Base-by-base conservation (phyloP, 345 rosid species). In the Turnera subulata region DNA sequence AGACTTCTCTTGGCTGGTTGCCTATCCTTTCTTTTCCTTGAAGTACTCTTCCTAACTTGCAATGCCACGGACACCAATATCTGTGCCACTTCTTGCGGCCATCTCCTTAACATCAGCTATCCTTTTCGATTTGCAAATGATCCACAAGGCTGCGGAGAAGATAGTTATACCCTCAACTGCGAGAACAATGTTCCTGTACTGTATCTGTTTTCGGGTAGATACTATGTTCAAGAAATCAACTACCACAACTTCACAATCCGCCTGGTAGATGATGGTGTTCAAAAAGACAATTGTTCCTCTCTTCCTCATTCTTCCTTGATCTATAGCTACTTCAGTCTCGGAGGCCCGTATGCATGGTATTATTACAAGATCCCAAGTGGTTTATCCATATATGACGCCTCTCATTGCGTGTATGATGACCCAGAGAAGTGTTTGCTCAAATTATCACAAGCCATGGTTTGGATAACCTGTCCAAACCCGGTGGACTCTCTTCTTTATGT, bases 81-180 rank as follows among this genome's bases (percentile, higher is more conserved):
- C 2, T 53, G 54, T 45, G n/a, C 48, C 1, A 53, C 73, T 42
- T 75, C 68, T 20, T 71, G 76, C 6, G 80, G 76, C n/a, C 40
- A 35, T n/a, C 40, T 74, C 9, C 65, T 20, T 1, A 67, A 46
- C 58, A 60, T 75, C 26, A 59, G 49, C 46, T 33, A 48, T 58
- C 73, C 80, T 37, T 67, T 75, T 19, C 55, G 73, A 22, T 54
- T 75, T 22, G 17, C 18, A 32, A 15, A 26, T 14, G 70, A 71
- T 4, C 73, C 62, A 2, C 16, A 21, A 32, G 45, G 15, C 20
- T 69, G 75, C 29, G 72, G 67, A 2, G 15, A 49, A 11, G 22
- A 11, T 1, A 6, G 1, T 0, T 60, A 54, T 37, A 59, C 59
- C 39, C 56, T 75, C 9, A 20, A 35, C 3, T 75, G 76, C 38